Percentiles rank a stretch among this genome's conserved stretches.
Conservation (phyloP, 2,329 filamentous ascomycete genomes). For the Curvularia hawaiiensis region DNA sequence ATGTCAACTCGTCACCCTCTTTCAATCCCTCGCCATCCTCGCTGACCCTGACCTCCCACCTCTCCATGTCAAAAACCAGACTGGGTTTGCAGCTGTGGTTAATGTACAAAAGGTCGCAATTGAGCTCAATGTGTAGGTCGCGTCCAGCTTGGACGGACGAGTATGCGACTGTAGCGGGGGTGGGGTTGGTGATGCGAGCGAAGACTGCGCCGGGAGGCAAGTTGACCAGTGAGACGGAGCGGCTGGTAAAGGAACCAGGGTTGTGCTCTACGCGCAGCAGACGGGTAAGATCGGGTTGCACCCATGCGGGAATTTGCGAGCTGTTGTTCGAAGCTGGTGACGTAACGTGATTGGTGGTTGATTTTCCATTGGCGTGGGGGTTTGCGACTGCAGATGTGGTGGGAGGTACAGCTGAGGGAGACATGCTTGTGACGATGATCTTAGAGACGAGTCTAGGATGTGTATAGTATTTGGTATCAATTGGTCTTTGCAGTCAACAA, state of each 20-base stretch:
- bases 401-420: slow-evolving; percentile 35
- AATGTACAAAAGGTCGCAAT: slow-evolving; percentile 61
- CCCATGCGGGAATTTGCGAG: slow-evolving; percentile 41
- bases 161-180: slow-evolving; percentile 54
- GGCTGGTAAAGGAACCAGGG: slow-evolving; percentile 49
- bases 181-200: slow-evolving; percentile 54
- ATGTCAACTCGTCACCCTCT: slow-evolving; percentile 54
- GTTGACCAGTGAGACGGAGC: slow-evolving; percentile 55
- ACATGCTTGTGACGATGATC: slow-evolving; percentile 24
- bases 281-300: slow-evolving; percentile 45
- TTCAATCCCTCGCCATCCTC: slow-evolving; percentile 36
- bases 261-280: slow-evolving; percentile 48
- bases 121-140: slow-evolving; percentile 60
- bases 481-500: neutral
- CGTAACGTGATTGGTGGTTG: slow-evolving; percentile 26
- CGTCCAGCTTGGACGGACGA: slow-evolving; percentile 58
- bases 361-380: slow-evolving; percentile 27
- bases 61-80: slow-evolving; percentile 59
- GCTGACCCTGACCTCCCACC: slow-evolving; percentile 61
- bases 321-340: slow-evolving; percentile 7
- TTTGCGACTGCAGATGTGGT: slow-evolving; percentile 22
- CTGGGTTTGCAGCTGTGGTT: slow-evolving; percentile 62
- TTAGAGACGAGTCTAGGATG: too few relatives aligned
- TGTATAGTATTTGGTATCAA: neutral
- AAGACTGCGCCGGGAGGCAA: slow-evolving; percentile 59